Conservation (phyloP, 1,284 basidiomycete genomes). For the Malassezia sp. region DNA sequence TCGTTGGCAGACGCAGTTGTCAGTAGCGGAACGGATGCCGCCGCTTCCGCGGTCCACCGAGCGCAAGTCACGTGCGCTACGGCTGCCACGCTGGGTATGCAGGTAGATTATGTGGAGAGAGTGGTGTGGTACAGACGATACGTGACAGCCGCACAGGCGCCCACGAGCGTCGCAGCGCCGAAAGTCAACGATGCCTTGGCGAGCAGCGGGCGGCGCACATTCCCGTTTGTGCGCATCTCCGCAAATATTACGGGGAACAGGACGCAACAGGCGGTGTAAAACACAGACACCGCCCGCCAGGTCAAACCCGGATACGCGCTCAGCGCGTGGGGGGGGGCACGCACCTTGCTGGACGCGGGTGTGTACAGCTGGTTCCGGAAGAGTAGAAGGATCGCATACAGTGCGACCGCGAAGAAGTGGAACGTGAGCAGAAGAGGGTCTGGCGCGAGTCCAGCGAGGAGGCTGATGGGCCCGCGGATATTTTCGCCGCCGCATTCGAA, state of each 20-base stretch:
- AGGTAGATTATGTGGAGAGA: no score
- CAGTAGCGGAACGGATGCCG: no score
- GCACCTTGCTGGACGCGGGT: constrained; percentile 13
- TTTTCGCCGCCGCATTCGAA: constrained; percentile 87
- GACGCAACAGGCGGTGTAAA: constrained; percentile 42
- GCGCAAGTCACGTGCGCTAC: no score
- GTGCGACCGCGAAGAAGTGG: constrained; percentile 90
- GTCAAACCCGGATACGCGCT: constrained; percentile 30
- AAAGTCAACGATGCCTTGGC: no score
- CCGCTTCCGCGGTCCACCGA: no score
- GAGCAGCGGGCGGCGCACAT: no score
- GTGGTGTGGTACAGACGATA: no score
- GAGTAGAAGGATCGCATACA: constrained; percentile 79
- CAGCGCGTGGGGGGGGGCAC: constrained; percentile 13
- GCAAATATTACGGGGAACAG: constrained; percentile 42
- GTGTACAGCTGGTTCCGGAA: constrained; percentile 51
- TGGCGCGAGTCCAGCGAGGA: constrained; percentile 54
- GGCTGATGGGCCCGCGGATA: constrained; percentile 66
- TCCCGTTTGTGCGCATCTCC: constrained; percentile 35
- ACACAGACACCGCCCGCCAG: constrained; percentile 27
- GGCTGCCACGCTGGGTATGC: no score
- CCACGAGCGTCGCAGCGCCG: no score
- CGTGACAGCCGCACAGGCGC: no score
- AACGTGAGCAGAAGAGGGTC: constrained; percentile 66
- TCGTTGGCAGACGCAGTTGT: no score